Conservation (phyloP, 2,329 filamentous ascomycete species). For the Teratosphaeria zuluensis region DNA sequence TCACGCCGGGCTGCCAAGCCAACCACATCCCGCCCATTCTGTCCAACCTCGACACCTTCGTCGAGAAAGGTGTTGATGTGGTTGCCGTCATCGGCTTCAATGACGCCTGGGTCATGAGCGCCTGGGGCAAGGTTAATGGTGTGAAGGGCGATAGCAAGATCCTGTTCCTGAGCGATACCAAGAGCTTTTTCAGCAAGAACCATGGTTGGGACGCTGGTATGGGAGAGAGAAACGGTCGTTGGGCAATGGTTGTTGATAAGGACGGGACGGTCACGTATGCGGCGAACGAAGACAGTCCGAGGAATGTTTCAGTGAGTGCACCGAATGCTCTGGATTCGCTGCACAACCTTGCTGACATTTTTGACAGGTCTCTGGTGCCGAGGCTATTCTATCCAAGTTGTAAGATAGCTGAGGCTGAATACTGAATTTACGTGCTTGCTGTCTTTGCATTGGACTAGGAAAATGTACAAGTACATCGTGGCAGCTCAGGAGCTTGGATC, state of each 20-base stretch:
- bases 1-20: constrained; percentile 78
- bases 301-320: constrained; percentile 37
- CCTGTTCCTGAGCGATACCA: constrained; percentile 67
- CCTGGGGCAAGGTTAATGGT: constrained; percentile 69
- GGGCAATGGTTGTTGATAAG: constrained; percentile 67
- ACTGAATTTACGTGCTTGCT: neutral
- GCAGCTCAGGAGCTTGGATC: neutral
- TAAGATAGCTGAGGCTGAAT: constrained; percentile 2
- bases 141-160: constrained; percentile 62
- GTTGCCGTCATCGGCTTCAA: constrained; percentile 77
- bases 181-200: constrained; percentile 60
- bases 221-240: constrained; percentile 66
- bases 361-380: constrained; percentile 16
- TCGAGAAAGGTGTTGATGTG: constrained; percentile 71
- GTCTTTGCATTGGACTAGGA: neutral
- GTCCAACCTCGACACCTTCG: constrained; percentile 58
- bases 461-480: neutral
- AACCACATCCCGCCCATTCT: constrained; percentile 75
- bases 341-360: neutral
- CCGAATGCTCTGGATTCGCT: neutral
- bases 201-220: constrained; percentile 62
- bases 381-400: constrained; percentile 18
- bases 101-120: constrained; percentile 67
- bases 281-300: constrained; percentile 54
- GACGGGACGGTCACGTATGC: constrained; percentile 77